These are phyloP conservation scores for Coniochaeta sp. DNA, from an alignment of 2,329 filamentous ascomycete species.

Conservation along the genomic window DNA sequence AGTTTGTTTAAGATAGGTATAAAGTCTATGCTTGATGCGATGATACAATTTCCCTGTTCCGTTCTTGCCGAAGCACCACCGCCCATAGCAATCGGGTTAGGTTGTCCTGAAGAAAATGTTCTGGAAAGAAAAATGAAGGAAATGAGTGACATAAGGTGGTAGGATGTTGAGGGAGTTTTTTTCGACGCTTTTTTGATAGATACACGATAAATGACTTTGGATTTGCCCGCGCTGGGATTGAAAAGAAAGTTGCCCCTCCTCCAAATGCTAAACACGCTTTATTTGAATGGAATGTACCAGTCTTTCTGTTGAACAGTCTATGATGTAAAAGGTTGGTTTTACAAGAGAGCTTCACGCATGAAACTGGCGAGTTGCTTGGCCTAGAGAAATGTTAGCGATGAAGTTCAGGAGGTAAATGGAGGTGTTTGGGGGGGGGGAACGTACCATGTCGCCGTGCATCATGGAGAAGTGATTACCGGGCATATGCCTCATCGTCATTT, in stretches of 20 bases:
- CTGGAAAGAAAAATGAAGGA: neutral
- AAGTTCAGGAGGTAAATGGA: neutral
- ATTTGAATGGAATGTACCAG: neutral
- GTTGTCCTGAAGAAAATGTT: too few relatives aligned
- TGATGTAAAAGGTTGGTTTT: slow-evolving; percentile 1
- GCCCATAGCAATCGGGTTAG: too few relatives aligned
- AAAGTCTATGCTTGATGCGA: too few relatives aligned
- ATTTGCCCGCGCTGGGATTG: too few relatives aligned
- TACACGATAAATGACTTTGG: neutral
- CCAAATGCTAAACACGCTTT: neutral
- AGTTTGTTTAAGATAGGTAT: too few relatives aligned
- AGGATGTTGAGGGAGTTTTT: neutral
- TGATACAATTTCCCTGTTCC: too few relatives aligned
- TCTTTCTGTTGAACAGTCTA: neutral
- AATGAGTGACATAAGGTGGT: neutral
- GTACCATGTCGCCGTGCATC: slow-evolving; percentile 55
- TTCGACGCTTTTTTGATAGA: neutral
- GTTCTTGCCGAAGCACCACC: too few relatives aligned
- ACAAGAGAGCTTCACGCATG: slow-evolving; percentile 26
- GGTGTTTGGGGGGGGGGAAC: slow-evolving; percentile 9
- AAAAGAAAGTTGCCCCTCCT: neutral
- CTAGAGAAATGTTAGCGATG: slow-evolving; percentile 17
- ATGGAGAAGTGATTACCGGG: slow-evolving; percentile 69
- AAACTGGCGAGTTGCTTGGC: slow-evolving; percentile 28
- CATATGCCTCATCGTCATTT: slow-evolving; percentile 60